Evolutionary conservation across 371 early-diverging fungal genomes (phyloP).

Genomic region (Capillidium heterosporum): DNA sequence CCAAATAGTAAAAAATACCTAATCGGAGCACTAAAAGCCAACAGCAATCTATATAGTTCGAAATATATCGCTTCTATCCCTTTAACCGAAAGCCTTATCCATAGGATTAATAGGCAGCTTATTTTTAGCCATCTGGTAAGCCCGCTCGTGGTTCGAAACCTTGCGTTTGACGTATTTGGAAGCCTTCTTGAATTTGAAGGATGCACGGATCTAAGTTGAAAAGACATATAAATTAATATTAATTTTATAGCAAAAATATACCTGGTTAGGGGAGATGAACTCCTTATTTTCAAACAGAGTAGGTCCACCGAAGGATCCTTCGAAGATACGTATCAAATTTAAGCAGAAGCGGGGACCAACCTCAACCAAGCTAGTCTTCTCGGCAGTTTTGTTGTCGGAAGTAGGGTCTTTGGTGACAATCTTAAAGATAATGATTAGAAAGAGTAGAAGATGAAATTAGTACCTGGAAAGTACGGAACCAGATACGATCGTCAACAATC

Average conservation of each 20-base stretch:
- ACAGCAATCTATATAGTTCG: too few relatives aligned
- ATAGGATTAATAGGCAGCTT: constrained; percentile 1
- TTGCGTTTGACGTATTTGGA: constrained; percentile 5
- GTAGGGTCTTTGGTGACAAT: constrained; percentile 29
- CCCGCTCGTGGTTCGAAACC: not conserved
- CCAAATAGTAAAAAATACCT: too few relatives aligned
- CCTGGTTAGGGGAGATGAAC: constrained; percentile 15
- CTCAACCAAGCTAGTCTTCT: constrained; percentile 59
- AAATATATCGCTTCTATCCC: too few relatives aligned
- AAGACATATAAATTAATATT: not conserved
- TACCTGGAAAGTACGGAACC: constrained; percentile 93
- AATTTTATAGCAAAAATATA: not conserved
- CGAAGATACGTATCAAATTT: constrained; percentile 81
- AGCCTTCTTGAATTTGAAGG: constrained; percentile 1
- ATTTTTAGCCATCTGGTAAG: constrained; percentile 5
- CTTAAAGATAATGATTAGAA: constrained; percentile 6
- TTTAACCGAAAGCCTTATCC: constrained; percentile 3
- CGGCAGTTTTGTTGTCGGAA: constrained; percentile 9
- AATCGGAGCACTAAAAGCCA: too few relatives aligned
- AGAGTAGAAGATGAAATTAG: not conserved
- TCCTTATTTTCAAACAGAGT: constrained; percentile 79
- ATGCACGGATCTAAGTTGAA: not conserved
- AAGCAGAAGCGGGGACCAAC: constrained; percentile 96
- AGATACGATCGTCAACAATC: constrained; percentile 74
- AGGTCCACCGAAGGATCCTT: constrained; percentile 82